These are phyloP conservation scores for Xenoacremonium recifei DNA, from an alignment of 2,329 filamentous ascomycete species.

Conservation along the genomic window DNA sequence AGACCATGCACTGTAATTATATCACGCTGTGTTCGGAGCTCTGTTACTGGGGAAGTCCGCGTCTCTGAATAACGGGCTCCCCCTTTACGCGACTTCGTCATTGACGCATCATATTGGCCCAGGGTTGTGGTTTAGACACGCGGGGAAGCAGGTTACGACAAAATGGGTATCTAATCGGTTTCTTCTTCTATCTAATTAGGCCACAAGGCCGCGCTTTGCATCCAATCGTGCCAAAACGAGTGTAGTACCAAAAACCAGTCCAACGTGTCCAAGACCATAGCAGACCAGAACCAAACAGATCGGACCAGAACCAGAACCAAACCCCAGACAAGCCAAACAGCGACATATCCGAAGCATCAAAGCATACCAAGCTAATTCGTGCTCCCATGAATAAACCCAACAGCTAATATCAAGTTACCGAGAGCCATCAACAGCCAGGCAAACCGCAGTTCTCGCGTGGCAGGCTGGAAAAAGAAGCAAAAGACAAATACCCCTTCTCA, in stretches of 20 bases:
- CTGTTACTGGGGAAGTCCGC: conserved; percentile 7
- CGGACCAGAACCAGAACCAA: conserved; percentile 16
- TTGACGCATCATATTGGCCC: no score
- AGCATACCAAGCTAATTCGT: no score
- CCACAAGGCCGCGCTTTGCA: conserved; percentile 17
- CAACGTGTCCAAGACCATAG: conserved; percentile 21
- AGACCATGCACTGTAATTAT: conserved; percentile 20
- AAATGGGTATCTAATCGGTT: conserved; percentile 34
- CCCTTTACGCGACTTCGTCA: no score
- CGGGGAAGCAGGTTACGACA: conserved; percentile 14
- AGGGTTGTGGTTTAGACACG: no score
- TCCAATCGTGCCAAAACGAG: conserved; percentile 25
- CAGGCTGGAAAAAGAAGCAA: conserved; percentile 21
- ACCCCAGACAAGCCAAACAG: conserved; percentile 14
- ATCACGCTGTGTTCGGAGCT: conserved; percentile 12
- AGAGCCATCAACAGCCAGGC: conserved; percentile 11
- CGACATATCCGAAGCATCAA: neutral
- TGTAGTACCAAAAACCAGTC: conserved; percentile 24
- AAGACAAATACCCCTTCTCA: conserved; percentile 15
- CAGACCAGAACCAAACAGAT: conserved; percentile 28
- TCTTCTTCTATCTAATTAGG: conserved; percentile 34
- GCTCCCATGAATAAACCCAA: neutral
- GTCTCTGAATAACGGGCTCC: conserved; percentile 1
- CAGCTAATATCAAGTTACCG: conserved; percentile 2
- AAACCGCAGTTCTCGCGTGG: conserved; percentile 1